Percentiles rank a stretch among this genome's conserved stretches.
Conservation (phyloP, 352 stramenopile genomes). For the Phytophthora megakarya region DNA sequence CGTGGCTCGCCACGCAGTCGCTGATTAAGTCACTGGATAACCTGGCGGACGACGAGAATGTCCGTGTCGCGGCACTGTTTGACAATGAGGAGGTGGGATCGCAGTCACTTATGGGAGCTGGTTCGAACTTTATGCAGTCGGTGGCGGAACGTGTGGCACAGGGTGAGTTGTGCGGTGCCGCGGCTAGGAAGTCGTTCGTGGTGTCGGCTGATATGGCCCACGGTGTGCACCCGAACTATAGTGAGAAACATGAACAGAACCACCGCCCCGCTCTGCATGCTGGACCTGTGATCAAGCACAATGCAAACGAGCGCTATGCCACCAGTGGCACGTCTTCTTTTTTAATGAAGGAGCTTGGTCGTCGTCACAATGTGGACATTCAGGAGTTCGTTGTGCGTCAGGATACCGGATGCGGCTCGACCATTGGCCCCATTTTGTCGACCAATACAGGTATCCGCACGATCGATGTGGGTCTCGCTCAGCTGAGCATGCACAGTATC, state of each 20-base stretch:
- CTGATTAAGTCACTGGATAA: slow-evolving; percentile 82
- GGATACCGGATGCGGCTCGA: slow-evolving; percentile 96
- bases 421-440: slow-evolving; percentile 97
- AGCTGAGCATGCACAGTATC: slow-evolving; percentile 98
- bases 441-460: slow-evolving; percentile 95
- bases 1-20: slow-evolving; percentile 90
- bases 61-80: slow-evolving; percentile 95
- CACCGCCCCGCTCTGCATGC: slow-evolving; percentile 92
- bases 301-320: slow-evolving; percentile 97
- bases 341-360: slow-evolving; percentile 91
- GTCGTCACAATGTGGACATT: slow-evolving; percentile 82
- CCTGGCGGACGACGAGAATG: slow-evolving; percentile 73
- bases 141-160: slow-evolving; percentile 65
- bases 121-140: slow-evolving; percentile 80
- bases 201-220: slow-evolving; percentile 98
- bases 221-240: slow-evolving; percentile 98
- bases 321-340: slow-evolving; percentile 94
- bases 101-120: slow-evolving; percentile 84
- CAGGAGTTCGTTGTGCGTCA: slow-evolving; percentile 98
- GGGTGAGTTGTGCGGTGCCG: slow-evolving; percentile 56
- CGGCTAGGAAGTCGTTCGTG: slow-evolving; percentile 74
- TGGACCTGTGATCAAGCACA: slow-evolving; percentile 99
- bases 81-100: slow-evolving; percentile 99
- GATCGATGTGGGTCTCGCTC: slow-evolving; percentile 96
- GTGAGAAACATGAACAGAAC: slow-evolving; percentile 94